Base-by-base conservation (phyloP, 306 rosid species). In the Hippophae tibetana region DNA sequence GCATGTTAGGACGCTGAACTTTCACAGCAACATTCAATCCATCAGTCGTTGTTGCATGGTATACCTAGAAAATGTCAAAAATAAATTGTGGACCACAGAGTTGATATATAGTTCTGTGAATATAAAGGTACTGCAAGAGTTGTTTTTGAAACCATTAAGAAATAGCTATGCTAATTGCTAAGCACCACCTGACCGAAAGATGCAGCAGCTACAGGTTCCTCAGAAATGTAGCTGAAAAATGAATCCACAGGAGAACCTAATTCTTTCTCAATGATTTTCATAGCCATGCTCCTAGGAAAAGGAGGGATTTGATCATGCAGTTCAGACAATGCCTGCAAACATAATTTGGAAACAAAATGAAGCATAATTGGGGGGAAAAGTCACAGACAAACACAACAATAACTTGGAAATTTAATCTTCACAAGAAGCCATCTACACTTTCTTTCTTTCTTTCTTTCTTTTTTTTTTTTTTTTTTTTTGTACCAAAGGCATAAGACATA, bases 1-100 rank as follows among this genome's bases (percentile, higher is more conserved):
- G 87, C 89, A 90, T 65, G 71, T 85, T 60, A 67, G 96, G 98
- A 65, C 98, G 98, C 78, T 87, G 96, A 70, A 90, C 96, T 79
- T 87, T 90, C 50, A 90, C 84, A 31, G 98, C 98, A 63, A 87
- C 96, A 67, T 60, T 54, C 56, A 65, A 69, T 55, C 95, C 98
- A 61, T 87, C 95, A 47, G 60, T 79, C 12, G 92, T 87, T 59
- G 69, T 76, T 38, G 86, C 95, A 72, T 65, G 68, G 72, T 85
- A 87, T 78, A 90, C 98, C 96, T 83, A 72, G 51, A 71, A 75
- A 52, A 59, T 62, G 52, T 18, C 52, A 66, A 42, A 68, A 55
- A 41, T 53, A 64, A 62, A 67, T 47, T 55, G 45, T 54, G 52
- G 38, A 56, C 18, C 38, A 50, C 3, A 38, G 48, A 10, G 5